Evolutionary conservation across 768 basidiomycete species (phyloP).

Genomic region (Russula lepida): DNA sequence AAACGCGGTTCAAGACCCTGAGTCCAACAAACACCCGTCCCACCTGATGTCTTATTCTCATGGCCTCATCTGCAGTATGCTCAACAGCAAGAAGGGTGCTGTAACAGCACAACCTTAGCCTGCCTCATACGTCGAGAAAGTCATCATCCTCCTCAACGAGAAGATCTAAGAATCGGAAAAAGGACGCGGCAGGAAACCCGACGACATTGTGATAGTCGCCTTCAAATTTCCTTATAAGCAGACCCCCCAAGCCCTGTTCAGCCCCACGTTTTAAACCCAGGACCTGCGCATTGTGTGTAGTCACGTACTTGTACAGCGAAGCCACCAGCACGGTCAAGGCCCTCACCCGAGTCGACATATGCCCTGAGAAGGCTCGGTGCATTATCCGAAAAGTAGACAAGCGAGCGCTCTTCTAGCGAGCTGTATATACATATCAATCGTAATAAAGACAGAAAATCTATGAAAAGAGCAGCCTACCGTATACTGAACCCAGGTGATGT

Average conservation of each 20-base stretch:
- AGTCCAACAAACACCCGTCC: not conserved
- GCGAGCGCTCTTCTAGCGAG: slow-evolving; percentile 72
- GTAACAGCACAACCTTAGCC: not conserved
- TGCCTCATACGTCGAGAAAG: slow-evolving; percentile 39
- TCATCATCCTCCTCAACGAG: slow-evolving; percentile 69
- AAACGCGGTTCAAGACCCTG: not conserved
- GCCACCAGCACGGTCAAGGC: slow-evolving; percentile 82
- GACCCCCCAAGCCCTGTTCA: slow-evolving; percentile 64
- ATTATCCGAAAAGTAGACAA: slow-evolving; percentile 71
- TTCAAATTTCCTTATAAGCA: slow-evolving; percentile 77
- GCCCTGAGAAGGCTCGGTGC: slow-evolving; percentile 52
- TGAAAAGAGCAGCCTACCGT: slow-evolving; percentile 36
- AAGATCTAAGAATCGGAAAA: slow-evolving; percentile 65
- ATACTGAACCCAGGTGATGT: slow-evolving; percentile 69
- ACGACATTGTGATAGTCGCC: slow-evolving; percentile 89
- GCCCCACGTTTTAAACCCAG: not conserved
- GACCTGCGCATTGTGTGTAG: not conserved
- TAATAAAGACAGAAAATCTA: not conserved
- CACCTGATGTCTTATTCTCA: slow-evolving; percentile 3
- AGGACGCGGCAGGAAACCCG: slow-evolving; percentile 85
- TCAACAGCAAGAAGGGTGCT: not conserved
- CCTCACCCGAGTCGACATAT: slow-evolving; percentile 82
- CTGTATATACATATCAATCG: slow-evolving; percentile 29
- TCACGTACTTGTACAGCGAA: slow-evolving; percentile 80
- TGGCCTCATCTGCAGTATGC: not conserved